Conservation (phyloP, 2,329 filamentous ascomycete species). For the Aspergillus niger region DNA sequence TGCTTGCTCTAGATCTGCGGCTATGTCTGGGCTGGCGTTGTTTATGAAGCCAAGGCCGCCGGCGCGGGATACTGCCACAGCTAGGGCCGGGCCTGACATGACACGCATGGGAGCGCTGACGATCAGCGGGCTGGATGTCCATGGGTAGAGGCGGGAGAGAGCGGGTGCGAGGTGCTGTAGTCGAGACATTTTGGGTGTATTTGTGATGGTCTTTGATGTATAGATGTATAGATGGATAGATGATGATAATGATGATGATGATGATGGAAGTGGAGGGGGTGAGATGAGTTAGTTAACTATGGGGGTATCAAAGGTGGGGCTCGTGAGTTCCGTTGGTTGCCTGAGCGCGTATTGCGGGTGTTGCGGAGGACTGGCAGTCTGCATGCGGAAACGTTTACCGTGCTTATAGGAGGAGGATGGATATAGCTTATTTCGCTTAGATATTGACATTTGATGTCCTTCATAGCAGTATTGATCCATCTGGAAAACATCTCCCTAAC, state of each 20-base stretch:
- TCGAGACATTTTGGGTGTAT: not conserved
- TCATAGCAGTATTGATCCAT: no score
- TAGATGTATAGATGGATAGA: not conserved
- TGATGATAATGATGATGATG: not conserved
- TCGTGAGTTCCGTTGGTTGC: not conserved
- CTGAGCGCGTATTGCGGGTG: constrained; percentile 10
- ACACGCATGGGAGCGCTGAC: constrained; percentile 71
- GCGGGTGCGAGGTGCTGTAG: not conserved
- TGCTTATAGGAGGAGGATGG: no score
- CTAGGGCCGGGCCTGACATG: constrained; percentile 60
- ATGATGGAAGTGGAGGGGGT: not conserved
- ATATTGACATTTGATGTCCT: no score
- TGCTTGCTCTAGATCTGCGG: constrained; percentile 37
- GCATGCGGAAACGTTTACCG: no score
- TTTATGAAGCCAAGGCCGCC: constrained; percentile 61
- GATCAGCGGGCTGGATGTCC: constrained; percentile 62
- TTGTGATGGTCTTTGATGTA: not conserved
- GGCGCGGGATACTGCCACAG: constrained; percentile 61
- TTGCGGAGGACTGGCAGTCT: not conserved
- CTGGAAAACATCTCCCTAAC: no score
- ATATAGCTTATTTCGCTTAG: no score
- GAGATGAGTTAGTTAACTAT: not conserved
- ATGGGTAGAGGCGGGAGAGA: constrained; percentile 53
- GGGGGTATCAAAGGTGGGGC: not conserved
- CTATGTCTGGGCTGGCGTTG: constrained; percentile 42